Conservation (phyloP, 2,329 filamentous ascomycete genomes). For the Penicillium frequentans region DNA sequence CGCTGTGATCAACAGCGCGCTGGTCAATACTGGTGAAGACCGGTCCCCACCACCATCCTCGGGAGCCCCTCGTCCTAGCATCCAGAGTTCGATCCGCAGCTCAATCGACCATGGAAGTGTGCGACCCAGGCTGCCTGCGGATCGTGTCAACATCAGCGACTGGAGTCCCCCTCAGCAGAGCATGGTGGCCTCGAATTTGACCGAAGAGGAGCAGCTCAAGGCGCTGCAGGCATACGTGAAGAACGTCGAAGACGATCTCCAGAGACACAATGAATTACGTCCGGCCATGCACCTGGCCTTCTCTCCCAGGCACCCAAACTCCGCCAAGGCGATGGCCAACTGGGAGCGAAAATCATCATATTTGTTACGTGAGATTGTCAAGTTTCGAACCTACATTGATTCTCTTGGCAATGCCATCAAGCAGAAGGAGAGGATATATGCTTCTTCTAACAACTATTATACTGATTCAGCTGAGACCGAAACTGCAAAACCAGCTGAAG, state of each 20-base stretch:
- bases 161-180: slow-evolving; percentile 89
- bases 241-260: slow-evolving; percentile 80
- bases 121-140: slow-evolving; percentile 73
- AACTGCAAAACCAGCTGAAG: neutral
- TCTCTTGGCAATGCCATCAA: slow-evolving; percentile 69
- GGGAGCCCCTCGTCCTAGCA: slow-evolving; percentile 50
- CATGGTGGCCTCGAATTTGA: slow-evolving; percentile 76
- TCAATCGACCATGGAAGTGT: slow-evolving; percentile 67
- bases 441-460: slow-evolving; percentile 20
- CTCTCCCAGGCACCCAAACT: slow-evolving; percentile 78
- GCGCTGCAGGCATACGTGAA: slow-evolving; percentile 76
- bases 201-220: slow-evolving; percentile 78
- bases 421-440: slow-evolving; percentile 70
- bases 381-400: slow-evolving; percentile 94
- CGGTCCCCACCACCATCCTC: slow-evolving; percentile 31
- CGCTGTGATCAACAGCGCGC: slow-evolving; percentile 73
- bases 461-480: neutral
- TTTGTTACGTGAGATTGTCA: slow-evolving; percentile 88
- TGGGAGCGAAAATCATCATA: slow-evolving; percentile 97
- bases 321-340: slow-evolving; percentile 83
- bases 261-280: slow-evolving; percentile 83
- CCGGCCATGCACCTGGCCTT: slow-evolving; percentile 87
- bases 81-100: slow-evolving; percentile 63
- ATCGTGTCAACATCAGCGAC: slow-evolving; percentile 78
- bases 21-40: slow-evolving; percentile 55